Conservation (phyloP, 169 alveolate genomes). For the Plasmodium inui region DNA sequence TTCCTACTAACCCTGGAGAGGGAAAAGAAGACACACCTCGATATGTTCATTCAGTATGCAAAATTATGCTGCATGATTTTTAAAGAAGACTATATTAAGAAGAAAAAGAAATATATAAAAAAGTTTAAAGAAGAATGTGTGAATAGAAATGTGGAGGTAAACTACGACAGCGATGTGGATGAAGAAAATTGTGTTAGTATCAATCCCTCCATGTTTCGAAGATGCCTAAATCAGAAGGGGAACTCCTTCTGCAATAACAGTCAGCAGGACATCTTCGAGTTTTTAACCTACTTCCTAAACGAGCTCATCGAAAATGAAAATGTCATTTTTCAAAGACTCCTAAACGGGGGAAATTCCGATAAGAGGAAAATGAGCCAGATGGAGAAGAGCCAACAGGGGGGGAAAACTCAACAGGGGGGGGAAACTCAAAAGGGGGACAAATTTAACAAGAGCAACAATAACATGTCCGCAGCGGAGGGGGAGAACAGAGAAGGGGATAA, state of each 20-base stretch:
- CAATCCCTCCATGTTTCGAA: slow-evolving; percentile 58
- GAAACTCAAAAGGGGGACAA: not conserved
- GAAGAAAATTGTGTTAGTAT: slow-evolving; percentile 54
- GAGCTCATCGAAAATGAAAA: slow-evolving; percentile 52
- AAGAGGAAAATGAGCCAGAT: slow-evolving; percentile 3
- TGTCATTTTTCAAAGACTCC: slow-evolving; percentile 20
- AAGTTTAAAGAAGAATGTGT: slow-evolving; percentile 36
- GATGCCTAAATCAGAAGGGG: slow-evolving; percentile 33
- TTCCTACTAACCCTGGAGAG: slow-evolving; percentile 18
- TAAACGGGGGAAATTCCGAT: not conserved
- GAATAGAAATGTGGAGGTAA: slow-evolving; percentile 15
- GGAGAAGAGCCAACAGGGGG: slow-evolving; percentile 20
- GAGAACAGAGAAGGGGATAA: not conserved
- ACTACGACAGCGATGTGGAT: slow-evolving; percentile 62
- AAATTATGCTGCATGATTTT: slow-evolving; percentile 40
- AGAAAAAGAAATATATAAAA: slow-evolving; percentile 53
- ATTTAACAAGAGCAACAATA: not conserved
- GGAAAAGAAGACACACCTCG: slow-evolving; percentile 30
- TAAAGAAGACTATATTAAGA: slow-evolving; percentile 31
- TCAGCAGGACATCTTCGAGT: slow-evolving; percentile 72
- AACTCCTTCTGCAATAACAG: slow-evolving; percentile 35
- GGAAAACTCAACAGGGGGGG: not conserved
- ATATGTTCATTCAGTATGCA: slow-evolving; percentile 38
- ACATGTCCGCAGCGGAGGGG: not conserved
- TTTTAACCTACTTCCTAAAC: slow-evolving; percentile 18